These are phyloP conservation scores for Acacia confusa DNA, from an alignment of 306 rosid genomes.

Conservation along the genomic window DNA sequence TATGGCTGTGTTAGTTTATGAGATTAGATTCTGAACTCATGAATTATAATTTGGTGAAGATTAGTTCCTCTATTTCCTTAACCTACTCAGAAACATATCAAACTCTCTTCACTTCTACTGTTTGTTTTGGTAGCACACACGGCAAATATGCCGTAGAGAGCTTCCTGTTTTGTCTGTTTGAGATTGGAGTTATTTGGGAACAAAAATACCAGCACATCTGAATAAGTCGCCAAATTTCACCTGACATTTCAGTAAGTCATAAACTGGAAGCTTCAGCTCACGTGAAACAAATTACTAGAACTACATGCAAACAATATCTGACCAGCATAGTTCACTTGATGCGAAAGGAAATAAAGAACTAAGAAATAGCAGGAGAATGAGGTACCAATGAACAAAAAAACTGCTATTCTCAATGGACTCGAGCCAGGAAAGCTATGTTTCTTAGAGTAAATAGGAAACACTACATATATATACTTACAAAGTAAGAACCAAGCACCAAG, in stretches of 20 bases:
- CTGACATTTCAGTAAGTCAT: constrained; percentile 7
- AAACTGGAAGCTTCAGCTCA: not conserved
- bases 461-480: constrained; percentile 58
- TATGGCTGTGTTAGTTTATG: not conserved
- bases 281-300: not conserved
- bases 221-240: not conserved
- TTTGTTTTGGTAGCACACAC: not conserved
- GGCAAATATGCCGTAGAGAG: not conserved
- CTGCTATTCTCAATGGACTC: not conserved
- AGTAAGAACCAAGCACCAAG: constrained; percentile 64
- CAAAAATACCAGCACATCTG: not conserved
- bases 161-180: not conserved
- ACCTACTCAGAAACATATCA: not conserved
- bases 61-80: not conserved
- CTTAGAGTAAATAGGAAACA: not conserved
- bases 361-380: not conserved
- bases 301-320: not conserved
- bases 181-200: not conserved
- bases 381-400: not conserved
- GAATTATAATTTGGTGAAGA: not conserved
- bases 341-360: constrained; percentile 13
- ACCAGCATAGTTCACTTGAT: not conserved
- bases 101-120: not conserved
- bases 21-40: not conserved
- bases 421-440: constrained; percentile 9